Base-by-base conservation (phyloP, 352 stramenopile genomes). In the Phytophthora pinifolia region DNA sequence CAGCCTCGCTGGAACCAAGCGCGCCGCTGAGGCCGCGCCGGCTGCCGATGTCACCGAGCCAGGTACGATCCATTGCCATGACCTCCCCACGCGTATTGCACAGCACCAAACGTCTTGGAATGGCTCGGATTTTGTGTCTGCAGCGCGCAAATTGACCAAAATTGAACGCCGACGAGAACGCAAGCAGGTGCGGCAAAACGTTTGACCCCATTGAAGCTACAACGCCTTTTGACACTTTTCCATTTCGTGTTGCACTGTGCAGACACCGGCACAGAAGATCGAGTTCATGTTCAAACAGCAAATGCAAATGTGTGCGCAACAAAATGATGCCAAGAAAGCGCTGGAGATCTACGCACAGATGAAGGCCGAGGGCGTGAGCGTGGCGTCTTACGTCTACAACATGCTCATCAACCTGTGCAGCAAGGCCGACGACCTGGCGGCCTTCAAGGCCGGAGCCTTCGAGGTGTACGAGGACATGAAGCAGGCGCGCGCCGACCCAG, bases 391-490 rank as follows among this genome's bases (percentile, higher is more conserved):
- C 66, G 57, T 84, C 46, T 83, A 75, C 53, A 78, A 74, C 39
- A 54, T 89, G 49, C 57, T 87, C 32, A 77, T 89, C 55, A 88
- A 77, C 49, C 20, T 82, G 1, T 88, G 79, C 35, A 77, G 70
- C 32, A 83, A 84, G 46, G 62, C 71, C 4, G 66, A 83, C 13
- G 48, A 71, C 7, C 48, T 51, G 4, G 63, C 59, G 1, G 48
- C 54, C 12, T 75, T 81, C 22, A 65, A 76, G 17, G 29, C 37
- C 1, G 70, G 80, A 8, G 75, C 78, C 3, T 79, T 86, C 29
- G 41, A 65, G 4, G 71, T 89, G 13, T 91, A 77, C 52, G 54
- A 88, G 17, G 65, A 92, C 18, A 88, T 94, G 76, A 84, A 87
- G 30, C 65, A 61, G 32, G 54, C 74, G 10, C 55, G 55, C 29